A percentile compares a stretch with the other conserved stretches of the same genome.
These are phyloP conservation scores for Beauveria sp. DNA, from an alignment of 2,329 filamentous ascomycete genomes.

Conservation along the genomic window DNA sequence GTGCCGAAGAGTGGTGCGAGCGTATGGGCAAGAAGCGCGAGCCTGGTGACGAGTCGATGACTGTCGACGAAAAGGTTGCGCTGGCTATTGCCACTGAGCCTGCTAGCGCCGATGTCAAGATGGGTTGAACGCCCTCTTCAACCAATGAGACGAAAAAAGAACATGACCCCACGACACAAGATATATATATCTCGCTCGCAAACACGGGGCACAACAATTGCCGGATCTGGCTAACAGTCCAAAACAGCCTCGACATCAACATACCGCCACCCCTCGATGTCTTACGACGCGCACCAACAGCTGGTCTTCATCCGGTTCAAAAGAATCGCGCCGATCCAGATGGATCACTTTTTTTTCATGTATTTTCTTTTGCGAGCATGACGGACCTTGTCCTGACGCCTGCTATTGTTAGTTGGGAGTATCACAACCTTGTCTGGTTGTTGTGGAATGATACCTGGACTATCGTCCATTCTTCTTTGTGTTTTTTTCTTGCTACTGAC, in stretches of 20 bases:
- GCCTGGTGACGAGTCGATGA: conserved; percentile 15
- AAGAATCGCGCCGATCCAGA: conserved; percentile 3
- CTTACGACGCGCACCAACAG: background rate
- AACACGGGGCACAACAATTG: background rate
- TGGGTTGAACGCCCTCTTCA: conserved; percentile 12
- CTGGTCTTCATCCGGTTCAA: background rate
- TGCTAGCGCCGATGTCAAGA: conserved; percentile 22
- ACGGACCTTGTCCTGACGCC: background rate
- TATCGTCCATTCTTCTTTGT: background rate
- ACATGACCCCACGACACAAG: background rate
- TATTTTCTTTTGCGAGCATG: background rate
- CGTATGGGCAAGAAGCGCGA: conserved; percentile 48
- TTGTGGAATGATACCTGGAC: conserved; percentile 9
- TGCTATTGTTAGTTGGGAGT: background rate
- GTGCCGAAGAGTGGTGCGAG: conserved; percentile 87
- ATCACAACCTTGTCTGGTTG: background rate
- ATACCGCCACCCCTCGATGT: background rate
- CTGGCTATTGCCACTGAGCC: conserved; percentile 20
- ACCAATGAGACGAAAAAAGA: background rate
- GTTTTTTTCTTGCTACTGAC: background rate
- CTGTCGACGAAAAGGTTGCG: conserved; percentile 17
- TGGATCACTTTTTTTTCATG: conserved; percentile 1
- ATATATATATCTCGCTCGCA: background rate
- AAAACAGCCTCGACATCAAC: background rate
- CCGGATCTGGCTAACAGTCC: background rate